Base-by-base conservation (phyloP, 805 yeast genomes). In the Wickerhamomyces queroliae region DNA sequence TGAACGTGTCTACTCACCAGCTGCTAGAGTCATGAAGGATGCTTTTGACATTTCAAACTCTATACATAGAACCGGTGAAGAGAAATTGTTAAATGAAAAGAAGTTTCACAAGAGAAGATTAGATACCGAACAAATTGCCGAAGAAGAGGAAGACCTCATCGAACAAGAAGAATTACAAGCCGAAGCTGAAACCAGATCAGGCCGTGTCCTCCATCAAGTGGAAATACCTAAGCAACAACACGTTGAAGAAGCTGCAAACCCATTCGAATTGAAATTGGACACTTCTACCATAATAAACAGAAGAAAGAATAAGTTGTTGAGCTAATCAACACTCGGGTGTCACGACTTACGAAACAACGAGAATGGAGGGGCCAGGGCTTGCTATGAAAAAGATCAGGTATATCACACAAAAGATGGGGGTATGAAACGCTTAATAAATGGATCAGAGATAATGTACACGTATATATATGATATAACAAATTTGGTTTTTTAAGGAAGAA, bases 31-130 rank as follows among this genome's bases (percentile, higher is more conserved):
- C 0, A 71, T 87, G 61, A 78, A 86, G 48, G 95, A 87, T 52
- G 95, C 90, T 11, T 87, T 87, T 59, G 95, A 87, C 52, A 78
- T 87, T 8, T 80, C 89, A 22, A 83, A 87, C 37, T 95, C 95
- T 6, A 88, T 87, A 15, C 91, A 86, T 55, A 78, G 95, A 52
- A 48, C 49, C 20, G 61, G 59, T 1, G 59, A 53, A 31, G 55
- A 51, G 25, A 49, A 48, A 19, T 30, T 49, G 9, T 25, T 45
- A 4, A 48, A 49, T 27, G 43, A 41, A 12, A 40, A 42, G 17
- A 36, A 37, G 18, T 36, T 40, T 18, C 39, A 38, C 19, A 40
- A 30, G 15, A 30, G 19, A 12, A 18, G 37, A 7, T 20, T 38
- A 3, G 22, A 33, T 27, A 20, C 24, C 1, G 32, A 43, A 5